Base-by-base conservation (phyloP, 371 early-diverging fungal genomes). In the Lichtheimia corymbifera region DNA sequence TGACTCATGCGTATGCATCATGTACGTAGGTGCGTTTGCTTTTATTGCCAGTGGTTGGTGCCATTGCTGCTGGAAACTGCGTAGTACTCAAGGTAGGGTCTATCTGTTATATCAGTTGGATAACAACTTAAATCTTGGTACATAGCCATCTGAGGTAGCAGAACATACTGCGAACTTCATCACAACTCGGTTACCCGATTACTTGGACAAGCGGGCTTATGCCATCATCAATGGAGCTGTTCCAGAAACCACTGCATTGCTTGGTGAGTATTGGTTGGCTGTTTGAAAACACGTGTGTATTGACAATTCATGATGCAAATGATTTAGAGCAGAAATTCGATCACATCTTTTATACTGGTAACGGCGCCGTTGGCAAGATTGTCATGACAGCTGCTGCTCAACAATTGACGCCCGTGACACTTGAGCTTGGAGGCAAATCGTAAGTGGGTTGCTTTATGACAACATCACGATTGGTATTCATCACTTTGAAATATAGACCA, bases 301-400 rank as follows among this genome's bases (percentile, higher is more conserved):
- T 49, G 50, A 51, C 28, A 24, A 24, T 18, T 4, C 28, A 28
- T 17, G 14, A 17, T 24, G 17, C 14, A 13, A 9, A 43, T 13
- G 22, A 11, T 35, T 15, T 44, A 76, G 80, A 83, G 58, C 73
- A 88, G 54, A 79, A 74, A 61, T 93, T 89, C 56, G 96, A 96
- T 72, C 91, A 93, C 69, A 95, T 94, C 62, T 93, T 94, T 59
- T 97, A 91, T 74, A 97, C 98, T 4, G 98, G 98, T 56, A 89
- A 85, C 66, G 87, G 90, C 13, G 51, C 64, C 9, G 92, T 97
- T 40, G 98, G 92, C 22, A 86, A 76, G 58, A 82, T 94, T 44
- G 83, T 95, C 27, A 88, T 89, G 82, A 60, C 63, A 6, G 93
- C 92, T 13, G 96, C 94, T 14, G 89, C 91, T 17, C 86, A 91